Percentiles rank a stretch among this genome's conserved stretches.
These are phyloP conservation scores for Xylariaceae sp. DNA, from an alignment of 2,329 filamentous ascomycete genomes.

Conservation along the genomic window DNA sequence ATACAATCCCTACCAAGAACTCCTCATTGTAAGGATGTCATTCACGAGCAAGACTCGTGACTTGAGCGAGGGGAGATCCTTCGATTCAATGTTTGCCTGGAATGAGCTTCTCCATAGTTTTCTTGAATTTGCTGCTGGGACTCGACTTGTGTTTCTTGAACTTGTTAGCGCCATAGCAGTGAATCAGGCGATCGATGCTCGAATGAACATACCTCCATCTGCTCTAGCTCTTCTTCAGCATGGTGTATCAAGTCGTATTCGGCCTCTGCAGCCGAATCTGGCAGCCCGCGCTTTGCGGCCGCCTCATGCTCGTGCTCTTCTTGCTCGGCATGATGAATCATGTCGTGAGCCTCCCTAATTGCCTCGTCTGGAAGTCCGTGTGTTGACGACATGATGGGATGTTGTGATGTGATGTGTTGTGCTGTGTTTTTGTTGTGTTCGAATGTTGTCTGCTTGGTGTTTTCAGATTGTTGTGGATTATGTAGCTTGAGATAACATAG, in stretches of 20 bases:
- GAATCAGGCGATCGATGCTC: neutral
- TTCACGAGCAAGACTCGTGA: neutral
- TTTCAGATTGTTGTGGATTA: neutral
- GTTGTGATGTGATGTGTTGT: neutral
- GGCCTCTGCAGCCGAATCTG: constrained; percentile 38
- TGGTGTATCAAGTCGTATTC: constrained; percentile 41
- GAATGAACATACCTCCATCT: constrained; percentile 29
- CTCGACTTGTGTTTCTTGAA: constrained; percentile 20
- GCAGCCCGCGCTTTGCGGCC: constrained; percentile 37
- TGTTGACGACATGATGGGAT: constrained; percentile 37
- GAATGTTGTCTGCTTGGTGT: neutral
- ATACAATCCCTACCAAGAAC: neutral
- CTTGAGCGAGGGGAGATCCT: too few species aligned
- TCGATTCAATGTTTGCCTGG: constrained; percentile 39
- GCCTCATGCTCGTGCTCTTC: constrained; percentile 43
- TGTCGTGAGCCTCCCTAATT: constrained; percentile 36
- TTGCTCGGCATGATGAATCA: constrained; percentile 44
- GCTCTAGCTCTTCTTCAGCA: constrained; percentile 35
- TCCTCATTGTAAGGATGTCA: neutral
- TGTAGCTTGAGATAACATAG: too few species aligned
- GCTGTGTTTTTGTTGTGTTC: neutral
- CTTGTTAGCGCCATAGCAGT: constrained; percentile 1
- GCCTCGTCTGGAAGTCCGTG: constrained; percentile 40
- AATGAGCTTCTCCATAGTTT: constrained; percentile 36
- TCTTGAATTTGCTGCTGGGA: constrained; percentile 32